Evolutionary conservation across 192 early-diverging fungal species (phyloP).

Genomic region (Backusella australiensis): DNA sequence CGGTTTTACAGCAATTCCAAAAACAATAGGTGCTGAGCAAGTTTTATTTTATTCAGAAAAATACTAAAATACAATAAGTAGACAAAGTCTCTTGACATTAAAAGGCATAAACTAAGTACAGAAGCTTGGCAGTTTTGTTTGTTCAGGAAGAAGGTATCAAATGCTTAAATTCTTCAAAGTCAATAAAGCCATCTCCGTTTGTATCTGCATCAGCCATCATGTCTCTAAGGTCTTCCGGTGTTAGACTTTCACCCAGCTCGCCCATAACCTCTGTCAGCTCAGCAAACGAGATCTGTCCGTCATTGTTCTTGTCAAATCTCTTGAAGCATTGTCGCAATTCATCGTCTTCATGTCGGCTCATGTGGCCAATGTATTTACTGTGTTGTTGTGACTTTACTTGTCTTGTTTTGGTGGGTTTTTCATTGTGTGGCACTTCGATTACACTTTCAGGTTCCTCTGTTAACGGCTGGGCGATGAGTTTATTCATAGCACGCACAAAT

Average conservation of each 20-base stretch:
- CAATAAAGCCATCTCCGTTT: conserved; percentile 34
- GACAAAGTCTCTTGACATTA: background rate
- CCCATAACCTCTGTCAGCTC: conserved; percentile 30
- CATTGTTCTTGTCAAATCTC: conserved; percentile 33
- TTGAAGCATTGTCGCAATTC: conserved; percentile 27
- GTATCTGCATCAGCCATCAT: conserved; percentile 37
- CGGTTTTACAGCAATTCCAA: background rate
- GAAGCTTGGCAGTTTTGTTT: background rate
- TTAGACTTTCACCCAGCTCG: conserved; percentile 20
- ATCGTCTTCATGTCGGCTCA: conserved; percentile 12
- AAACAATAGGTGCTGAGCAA: background rate
- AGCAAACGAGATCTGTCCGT: conserved; percentile 24
- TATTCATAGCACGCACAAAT: conserved; percentile 15
- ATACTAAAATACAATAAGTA: background rate
- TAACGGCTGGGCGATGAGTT: background rate
- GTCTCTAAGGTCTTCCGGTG: conserved; percentile 18
- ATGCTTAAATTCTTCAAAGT: conserved; percentile 37
- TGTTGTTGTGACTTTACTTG: background rate
- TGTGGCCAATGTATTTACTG: background rate
- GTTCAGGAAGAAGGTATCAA: conserved; percentile 8
- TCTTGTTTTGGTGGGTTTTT: background rate
- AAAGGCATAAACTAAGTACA: background rate
- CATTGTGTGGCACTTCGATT: background rate
- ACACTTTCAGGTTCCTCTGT: background rate
- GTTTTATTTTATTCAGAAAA: background rate